Evolutionary conservation across 2,329 filamentous ascomycete genomes (phyloP), one percentile per base, ranked within the genome.

Genomic region (Akanthomyces dipterigenus): DNA sequence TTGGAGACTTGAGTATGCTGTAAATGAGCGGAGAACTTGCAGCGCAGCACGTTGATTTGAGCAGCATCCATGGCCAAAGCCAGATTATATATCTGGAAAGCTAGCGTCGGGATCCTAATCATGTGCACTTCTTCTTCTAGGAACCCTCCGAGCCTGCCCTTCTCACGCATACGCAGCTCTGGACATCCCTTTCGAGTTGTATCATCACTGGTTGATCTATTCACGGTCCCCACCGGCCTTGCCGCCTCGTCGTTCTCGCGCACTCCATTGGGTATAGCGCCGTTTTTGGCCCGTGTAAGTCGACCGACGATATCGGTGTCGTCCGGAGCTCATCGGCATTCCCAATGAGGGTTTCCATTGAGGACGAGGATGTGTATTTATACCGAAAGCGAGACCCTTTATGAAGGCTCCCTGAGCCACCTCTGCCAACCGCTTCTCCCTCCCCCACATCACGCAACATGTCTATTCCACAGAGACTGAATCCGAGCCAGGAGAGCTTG

Each of bases 391-490:
- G 46, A 22, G 18, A 24, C 18, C 9, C 3, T 24, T 42, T 34
- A 5, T 3, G 14, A 36, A 24, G 5, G 5, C 24, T 22, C 24
- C 14, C 12, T 16, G 18, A 12, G 18, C 11, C 43, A 24, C 22
- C 8, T 40, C 42, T 48, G 2, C 11, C 9, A 26, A 24, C 11
- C n/a, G n/a, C n/a, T 34, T 5, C 7, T 31, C 18, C 18, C 16
- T 16, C 11, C 28, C 31, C 5, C 28, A 6, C 20, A 20, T 14
- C 31, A 16, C 1, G 26, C 43, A 57, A 24, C 56, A 70, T 71
- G 69, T 9, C 60, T 2, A 7, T 67, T 7, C 69, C 70, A 0
- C 69, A 70, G 26, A 48, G 68, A 8, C 55, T 18, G 1, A 42
- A 48, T 1, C 67, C 69, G 3, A 38, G 55, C 0, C 1, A 57